Base-by-base conservation (phyloP, 2,329 filamentous ascomycete genomes). In the Zalaria obscura region DNA sequence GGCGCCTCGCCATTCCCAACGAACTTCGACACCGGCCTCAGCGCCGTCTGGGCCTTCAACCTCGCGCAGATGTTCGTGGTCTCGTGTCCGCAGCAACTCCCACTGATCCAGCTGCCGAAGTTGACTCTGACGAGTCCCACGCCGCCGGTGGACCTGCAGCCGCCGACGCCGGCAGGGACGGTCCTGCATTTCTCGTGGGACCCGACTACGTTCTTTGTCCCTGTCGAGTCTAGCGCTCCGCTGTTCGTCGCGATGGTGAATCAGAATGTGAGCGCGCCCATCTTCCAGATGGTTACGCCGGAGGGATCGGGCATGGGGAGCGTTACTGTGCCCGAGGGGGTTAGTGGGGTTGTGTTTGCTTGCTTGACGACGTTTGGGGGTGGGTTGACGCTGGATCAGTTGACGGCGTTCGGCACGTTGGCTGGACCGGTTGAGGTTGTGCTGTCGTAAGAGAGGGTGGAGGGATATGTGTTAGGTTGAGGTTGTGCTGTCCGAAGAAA, bases 1-100 rank as follows among this genome's bases (percentile, higher is more conserved):
- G 47, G 48, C 18, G 52, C 46, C n/a, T 48, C 53, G 9, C 55
- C 55, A 1, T 57, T 56, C 40, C 55, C 55, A 3, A 51, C 48
- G 18, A 39, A 52, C 18, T 55, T 55, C 45, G 55, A 56, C 35
- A 56, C 53, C 3, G 42, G 45, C 6, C 45, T 57, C 10, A 52
- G 50, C 35, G 50, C 47, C 4, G 42, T 49, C 18, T 56, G 49
- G 47, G 55, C 53, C 2, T 57, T 53, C 49, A 57, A 55, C 34
- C 41, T 57, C 29, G 55, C 55, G 10, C 47, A 53, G 31, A 49
- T 50, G 36, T 57, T 55, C 38, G 49, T 52, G 35, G 47, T 53
- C 10, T 49, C 50, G 8, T 58, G 55, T 45, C 47, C 49, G 6
- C 45, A 43, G 26, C 35, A 46, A n/a, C 35, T 49, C 10, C 46